A percentile compares a stretch with the other conserved stretches of the same genome.
Evolutionary conservation across 2,329 filamentous ascomycete species (phyloP).

Genomic region (Phyllosticta paracitricarpa): DNA sequence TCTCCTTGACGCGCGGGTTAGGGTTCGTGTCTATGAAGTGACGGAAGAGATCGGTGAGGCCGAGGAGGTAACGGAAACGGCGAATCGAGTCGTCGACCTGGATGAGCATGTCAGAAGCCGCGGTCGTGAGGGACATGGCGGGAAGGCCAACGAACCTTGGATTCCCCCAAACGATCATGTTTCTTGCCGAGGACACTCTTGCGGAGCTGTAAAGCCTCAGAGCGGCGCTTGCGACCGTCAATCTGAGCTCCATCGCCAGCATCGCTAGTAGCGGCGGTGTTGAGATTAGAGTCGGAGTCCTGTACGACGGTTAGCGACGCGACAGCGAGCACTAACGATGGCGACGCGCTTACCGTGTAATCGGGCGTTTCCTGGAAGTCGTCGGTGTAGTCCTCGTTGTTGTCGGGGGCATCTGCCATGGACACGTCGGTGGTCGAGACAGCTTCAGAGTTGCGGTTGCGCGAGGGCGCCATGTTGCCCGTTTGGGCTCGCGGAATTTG

Average conservation of each 20-base stretch:
- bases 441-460: constrained; percentile 21
- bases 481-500: constrained; percentile 10
- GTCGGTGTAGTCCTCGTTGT: constrained; percentile 22
- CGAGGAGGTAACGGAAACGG: constrained; percentile 87
- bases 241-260: constrained; percentile 55
- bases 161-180: constrained; percentile 82
- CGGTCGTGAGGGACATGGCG: background rate
- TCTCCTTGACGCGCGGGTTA: constrained; percentile 85
- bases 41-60: constrained; percentile 90
- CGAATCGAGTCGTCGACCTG: constrained; percentile 92
- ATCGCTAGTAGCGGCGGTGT: constrained; percentile 72
- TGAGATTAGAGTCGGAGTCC: constrained; percentile 58
- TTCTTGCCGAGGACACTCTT: constrained; percentile 93
- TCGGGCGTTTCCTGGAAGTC: constrained; percentile 51
- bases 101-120: background rate
- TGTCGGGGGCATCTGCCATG: constrained; percentile 30
- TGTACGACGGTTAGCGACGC: constrained; percentile 22
- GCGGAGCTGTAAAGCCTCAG: constrained; percentile 79
- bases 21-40: constrained; percentile 98
- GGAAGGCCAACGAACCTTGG: constrained; percentile 55
- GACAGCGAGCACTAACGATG: background rate
- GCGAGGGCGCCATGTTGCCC: constrained; percentile 29
- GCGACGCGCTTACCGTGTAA: constrained; percentile 41
- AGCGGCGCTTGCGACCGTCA: constrained; percentile 77
- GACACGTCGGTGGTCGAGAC: constrained; percentile 29